These are phyloP conservation scores for Coleophoma cylindrospora DNA, from an alignment of 2,329 filamentous ascomycete genomes.

Conservation along the genomic window DNA sequence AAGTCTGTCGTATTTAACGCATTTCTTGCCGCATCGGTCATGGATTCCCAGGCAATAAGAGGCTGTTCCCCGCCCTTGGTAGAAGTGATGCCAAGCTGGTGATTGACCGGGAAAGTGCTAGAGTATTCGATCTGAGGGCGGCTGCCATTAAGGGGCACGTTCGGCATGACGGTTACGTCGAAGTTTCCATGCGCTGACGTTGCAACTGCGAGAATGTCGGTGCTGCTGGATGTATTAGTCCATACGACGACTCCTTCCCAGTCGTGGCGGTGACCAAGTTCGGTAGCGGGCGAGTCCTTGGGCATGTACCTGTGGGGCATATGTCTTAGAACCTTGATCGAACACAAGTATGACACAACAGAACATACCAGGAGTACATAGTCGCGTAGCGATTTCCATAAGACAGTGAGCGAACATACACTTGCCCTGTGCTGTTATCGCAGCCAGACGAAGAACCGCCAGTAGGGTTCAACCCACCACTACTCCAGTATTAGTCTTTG, in stretches of 20 bases:
- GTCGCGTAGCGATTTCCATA: slow-evolving; percentile 39
- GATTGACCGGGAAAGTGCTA: slow-evolving; percentile 40
- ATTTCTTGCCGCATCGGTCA: slow-evolving; percentile 27
- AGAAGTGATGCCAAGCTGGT: slow-evolving; percentile 31
- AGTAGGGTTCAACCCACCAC: slow-evolving; percentile 22
- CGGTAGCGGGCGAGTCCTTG: slow-evolving; percentile 34
- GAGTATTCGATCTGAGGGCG: slow-evolving; percentile 42
- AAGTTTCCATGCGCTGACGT: slow-evolving; percentile 46
- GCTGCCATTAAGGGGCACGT: slow-evolving; percentile 33
- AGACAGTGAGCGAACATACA: slow-evolving; percentile 39
- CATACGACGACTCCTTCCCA: slow-evolving; percentile 50
- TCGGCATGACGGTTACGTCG: slow-evolving; percentile 34
- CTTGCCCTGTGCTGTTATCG: slow-evolving; percentile 39
- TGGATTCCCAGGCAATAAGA: slow-evolving; percentile 37
- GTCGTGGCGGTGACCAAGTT: slow-evolving; percentile 46
- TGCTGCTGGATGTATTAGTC: slow-evolving; percentile 26
- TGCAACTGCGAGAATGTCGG: slow-evolving; percentile 41
- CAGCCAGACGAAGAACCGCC: slow-evolving; percentile 35
- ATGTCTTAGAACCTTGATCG: not conserved
- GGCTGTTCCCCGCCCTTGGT: slow-evolving; percentile 31
- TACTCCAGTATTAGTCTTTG: slow-evolving; percentile 4
- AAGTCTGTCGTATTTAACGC: slow-evolving; percentile 34
- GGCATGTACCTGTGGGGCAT: slow-evolving; percentile 38
- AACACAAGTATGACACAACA: not conserved
- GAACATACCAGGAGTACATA: slow-evolving; percentile 43